Conservation (phyloP, 2,329 filamentous ascomycete species). For the Aureobasidium sp. region DNA sequence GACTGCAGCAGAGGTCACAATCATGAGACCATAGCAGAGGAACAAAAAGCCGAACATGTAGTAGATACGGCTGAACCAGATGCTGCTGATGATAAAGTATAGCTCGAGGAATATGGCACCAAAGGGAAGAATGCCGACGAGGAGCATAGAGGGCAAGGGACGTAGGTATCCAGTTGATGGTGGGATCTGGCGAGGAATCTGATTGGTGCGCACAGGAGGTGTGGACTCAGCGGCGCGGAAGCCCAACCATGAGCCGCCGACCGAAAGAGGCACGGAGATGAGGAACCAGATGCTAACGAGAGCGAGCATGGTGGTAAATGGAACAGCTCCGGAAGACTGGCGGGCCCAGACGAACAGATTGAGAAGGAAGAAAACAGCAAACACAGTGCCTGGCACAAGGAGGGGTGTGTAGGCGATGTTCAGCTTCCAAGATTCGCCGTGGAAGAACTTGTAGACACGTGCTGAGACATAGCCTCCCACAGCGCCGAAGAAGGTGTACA, state of each 20-base stretch:
- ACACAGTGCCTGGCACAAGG: slow-evolving; percentile 79
- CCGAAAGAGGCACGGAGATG: slow-evolving; percentile 85
- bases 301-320: slow-evolving; percentile 93
- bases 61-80: slow-evolving; percentile 98
- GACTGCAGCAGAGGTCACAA: slow-evolving; percentile 85
- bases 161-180: slow-evolving; percentile 74
- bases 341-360: slow-evolving; percentile 96
- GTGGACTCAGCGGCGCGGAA: slow-evolving; percentile 66
- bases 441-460: slow-evolving; percentile 88
- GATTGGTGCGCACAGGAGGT: slow-evolving; percentile 85
- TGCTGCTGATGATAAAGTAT: slow-evolving; percentile 98
- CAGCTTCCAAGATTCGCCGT: slow-evolving; percentile 87
- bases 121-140: slow-evolving; percentile 89
- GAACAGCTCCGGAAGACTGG: slow-evolving; percentile 83
- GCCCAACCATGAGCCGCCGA: slow-evolving; percentile 85
- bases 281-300: slow-evolving; percentile 93
- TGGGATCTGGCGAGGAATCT: slow-evolving; percentile 95
- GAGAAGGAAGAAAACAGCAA: slow-evolving; percentile 81
- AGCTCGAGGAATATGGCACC: slow-evolving; percentile 96
- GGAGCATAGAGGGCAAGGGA: slow-evolving; percentile 79
- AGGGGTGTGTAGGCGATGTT: slow-evolving; percentile 85
- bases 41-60: slow-evolving; percentile 99
- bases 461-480: slow-evolving; percentile 86
- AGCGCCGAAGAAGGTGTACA: slow-evolving; percentile 89
- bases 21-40: slow-evolving; percentile 94